Base-by-base conservation (phyloP, 2,329 filamentous ascomycete species). In the Coniella vitis region DNA sequence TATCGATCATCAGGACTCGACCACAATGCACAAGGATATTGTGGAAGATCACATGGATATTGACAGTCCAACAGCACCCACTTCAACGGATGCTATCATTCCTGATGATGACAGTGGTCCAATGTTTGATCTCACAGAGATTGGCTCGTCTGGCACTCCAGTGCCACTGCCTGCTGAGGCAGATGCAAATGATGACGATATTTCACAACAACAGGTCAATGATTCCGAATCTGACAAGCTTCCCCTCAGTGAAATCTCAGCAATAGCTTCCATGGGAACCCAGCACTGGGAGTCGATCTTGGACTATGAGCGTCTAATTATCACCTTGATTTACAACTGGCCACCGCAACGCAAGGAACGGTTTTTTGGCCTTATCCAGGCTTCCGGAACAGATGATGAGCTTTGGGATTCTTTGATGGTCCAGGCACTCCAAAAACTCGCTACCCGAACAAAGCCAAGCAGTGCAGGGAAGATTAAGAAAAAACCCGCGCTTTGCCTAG, bases 301-400 rank as follows among this genome's bases (percentile, higher is more conserved):
- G 0, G 56, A 58, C 34, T 9, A 42, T 2, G 38, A 38, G 13
- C 54, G 54, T 13, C 38, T 59, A 3, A 46, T 60, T 4, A 52
- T 55, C 21, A 45, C 48, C 7, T 29, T 57, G 7, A 39, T 59
- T 3, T 51, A 1, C 4, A 36, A 42, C 2, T 45, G 35, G 14
- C 44, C 50, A 16, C 29, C n/a, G 4, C 47, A 22, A 19, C 47
- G 45, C 10, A 46, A 51, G 20, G 16, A 21, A 10, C 47, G 31
- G 2, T 7, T 54, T 3, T 45, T 54, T 10, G 19, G 48, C 12
- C 39, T 17, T 34, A 21, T 50, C 4, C 20, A 43, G 8, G 32
- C 21, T n/a, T 21, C 43, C 7, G 41, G 46, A 4, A 29, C 17
- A 13, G 17, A 20, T 3, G 43, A 52, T 13, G 39, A 49, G 14